Conservation (phyloP, 2,329 filamentous ascomycete species). For the Colletotrichum liriopes region DNA sequence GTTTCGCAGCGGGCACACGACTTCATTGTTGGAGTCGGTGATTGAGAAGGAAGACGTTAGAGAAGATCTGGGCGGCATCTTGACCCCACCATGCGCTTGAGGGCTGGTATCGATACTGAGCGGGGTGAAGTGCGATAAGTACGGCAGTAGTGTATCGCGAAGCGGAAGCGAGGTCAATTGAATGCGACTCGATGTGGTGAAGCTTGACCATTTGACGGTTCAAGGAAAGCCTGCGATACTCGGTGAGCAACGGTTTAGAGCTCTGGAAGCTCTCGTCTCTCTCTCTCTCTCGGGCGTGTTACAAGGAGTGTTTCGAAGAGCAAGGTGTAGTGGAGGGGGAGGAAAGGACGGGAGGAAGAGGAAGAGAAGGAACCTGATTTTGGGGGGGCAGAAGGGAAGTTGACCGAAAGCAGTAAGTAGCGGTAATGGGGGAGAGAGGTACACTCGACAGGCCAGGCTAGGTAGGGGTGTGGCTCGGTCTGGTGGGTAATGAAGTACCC, state of each 20-base stretch:
- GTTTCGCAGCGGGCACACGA: conserved; percentile 95
- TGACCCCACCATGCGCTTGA: conserved; percentile 70
- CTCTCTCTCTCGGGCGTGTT: conserved; percentile 48
- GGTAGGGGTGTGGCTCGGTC: conserved; percentile 42
- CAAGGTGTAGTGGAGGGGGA: conserved; percentile 42
- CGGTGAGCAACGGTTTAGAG: conserved; percentile 32
- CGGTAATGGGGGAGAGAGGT: conserved; percentile 37
- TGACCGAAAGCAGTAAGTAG: conserved; percentile 44
- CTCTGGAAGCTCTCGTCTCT: conserved; percentile 42
- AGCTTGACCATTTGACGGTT: conserved; percentile 37
- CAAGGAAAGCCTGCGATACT: conserved; percentile 28
- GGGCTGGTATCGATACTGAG: conserved; percentile 54
- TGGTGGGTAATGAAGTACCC: conserved; percentile 40
- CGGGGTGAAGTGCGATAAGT: conserved; percentile 51
- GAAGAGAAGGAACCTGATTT: conserved; percentile 42
- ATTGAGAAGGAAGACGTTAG: conserved; percentile 93
- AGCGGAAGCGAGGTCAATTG: conserved; percentile 52
- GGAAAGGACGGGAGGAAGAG: conserved; percentile 47
- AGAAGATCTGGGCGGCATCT: conserved; percentile 91
- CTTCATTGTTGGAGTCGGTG: conserved; percentile 93
- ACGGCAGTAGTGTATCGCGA: conserved; percentile 36
- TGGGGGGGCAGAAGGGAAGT: conserved; percentile 42
- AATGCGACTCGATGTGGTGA: conserved; percentile 44
- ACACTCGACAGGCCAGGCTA: conserved; percentile 9
- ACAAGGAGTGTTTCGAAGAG: conserved; percentile 46